These are phyloP conservation scores for Colletotrichum spaethianum DNA, from an alignment of 2,329 filamentous ascomycete species.

Conservation along the genomic window DNA sequence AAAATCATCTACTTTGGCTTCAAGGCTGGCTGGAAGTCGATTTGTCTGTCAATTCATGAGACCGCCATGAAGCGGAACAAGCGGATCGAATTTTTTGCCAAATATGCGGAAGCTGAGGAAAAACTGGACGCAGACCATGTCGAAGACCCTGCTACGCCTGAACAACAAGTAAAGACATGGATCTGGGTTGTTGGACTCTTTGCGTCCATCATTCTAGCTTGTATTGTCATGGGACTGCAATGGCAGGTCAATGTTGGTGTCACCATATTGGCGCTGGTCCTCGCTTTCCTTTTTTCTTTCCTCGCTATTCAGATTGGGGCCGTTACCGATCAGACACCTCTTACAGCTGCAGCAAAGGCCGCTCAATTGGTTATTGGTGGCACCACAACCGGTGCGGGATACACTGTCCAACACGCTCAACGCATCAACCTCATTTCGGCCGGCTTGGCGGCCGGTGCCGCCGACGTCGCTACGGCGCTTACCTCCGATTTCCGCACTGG, in stretches of 20 bases:
- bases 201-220: conserved; percentile 65
- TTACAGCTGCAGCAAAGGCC: conserved; percentile 78
- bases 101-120: conserved; percentile 53
- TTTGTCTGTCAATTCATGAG: conserved; percentile 49
- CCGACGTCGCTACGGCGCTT: conserved; percentile 63
- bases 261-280: conserved; percentile 68
- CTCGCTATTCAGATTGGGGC: conserved; percentile 73
- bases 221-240: conserved; percentile 65
- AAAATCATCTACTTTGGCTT: conserved; percentile 53
- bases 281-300: conserved; percentile 74
- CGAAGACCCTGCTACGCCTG: conserved; percentile 56
- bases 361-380: conserved; percentile 75
- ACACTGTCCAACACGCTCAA: conserved; percentile 64
- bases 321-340: conserved; percentile 73
- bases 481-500: conserved; percentile 73
- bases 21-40: conserved; percentile 52
- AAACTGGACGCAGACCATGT: conserved; percentile 51
- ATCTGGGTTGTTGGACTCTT: conserved; percentile 64
- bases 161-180: conserved; percentile 67
- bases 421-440: conserved; percentile 72
- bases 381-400: conserved; percentile 66
- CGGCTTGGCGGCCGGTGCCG: conserved; percentile 60
- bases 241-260: conserved; percentile 71
- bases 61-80: conserved; percentile 50
- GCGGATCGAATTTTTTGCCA: conserved; percentile 51